Percentiles rank a stretch among this genome's conserved stretches.
phyloP scores from a whole-genome alignment of 1,284 basidiomycete genomes.

The Pyrrhoderma lamaoense region DNA sequence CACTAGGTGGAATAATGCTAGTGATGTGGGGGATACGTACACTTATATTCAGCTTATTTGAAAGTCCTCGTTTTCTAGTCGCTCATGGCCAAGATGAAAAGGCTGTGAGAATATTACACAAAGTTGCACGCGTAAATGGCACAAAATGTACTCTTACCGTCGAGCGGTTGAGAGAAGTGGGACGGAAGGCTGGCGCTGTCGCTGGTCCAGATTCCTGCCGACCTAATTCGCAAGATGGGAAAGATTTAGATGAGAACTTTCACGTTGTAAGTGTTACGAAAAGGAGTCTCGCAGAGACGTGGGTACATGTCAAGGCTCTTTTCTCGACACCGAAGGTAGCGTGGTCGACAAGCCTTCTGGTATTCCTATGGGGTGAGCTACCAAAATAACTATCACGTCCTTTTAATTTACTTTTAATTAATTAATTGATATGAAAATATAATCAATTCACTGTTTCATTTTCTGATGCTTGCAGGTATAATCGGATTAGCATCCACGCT shows the following conservation, averaged over 20 bases:
- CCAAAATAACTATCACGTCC: not conserved
- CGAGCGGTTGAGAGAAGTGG: slow-evolving; percentile 33
- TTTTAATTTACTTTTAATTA: no score
- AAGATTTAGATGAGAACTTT: slow-evolving; percentile 14
- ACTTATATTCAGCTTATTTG: slow-evolving; percentile 51
- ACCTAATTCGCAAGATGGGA: slow-evolving; percentile 5
- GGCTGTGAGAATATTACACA: slow-evolving; percentile 51
- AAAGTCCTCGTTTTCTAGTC: slow-evolving; percentile 58
- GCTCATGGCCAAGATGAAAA: slow-evolving; percentile 55
- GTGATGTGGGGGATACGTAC: slow-evolving; percentile 51
- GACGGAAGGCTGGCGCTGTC: slow-evolving; percentile 13
- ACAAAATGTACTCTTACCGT: slow-evolving; percentile 31
- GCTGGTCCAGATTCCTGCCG: not conserved
- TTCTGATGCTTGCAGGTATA: slow-evolving; percentile 31
- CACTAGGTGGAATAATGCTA: slow-evolving; percentile 42
- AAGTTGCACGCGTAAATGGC: slow-evolving; percentile 56
- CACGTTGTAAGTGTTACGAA: slow-evolving; percentile 25
- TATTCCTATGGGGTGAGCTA: slow-evolving; percentile 44
- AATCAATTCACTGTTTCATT: slow-evolving; percentile 2
- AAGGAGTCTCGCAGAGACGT: slow-evolving; percentile 32
- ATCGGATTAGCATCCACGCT: slow-evolving; percentile 58
- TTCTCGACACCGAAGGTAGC: slow-evolving; percentile 51
- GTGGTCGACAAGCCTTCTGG: slow-evolving; percentile 49
- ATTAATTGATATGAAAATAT: no score
- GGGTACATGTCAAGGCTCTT: slow-evolving; percentile 41